phyloP scores from a whole-genome alignment of 1,284 basidiomycete genomes.

The Mycosarcoma maydis region DNA sequence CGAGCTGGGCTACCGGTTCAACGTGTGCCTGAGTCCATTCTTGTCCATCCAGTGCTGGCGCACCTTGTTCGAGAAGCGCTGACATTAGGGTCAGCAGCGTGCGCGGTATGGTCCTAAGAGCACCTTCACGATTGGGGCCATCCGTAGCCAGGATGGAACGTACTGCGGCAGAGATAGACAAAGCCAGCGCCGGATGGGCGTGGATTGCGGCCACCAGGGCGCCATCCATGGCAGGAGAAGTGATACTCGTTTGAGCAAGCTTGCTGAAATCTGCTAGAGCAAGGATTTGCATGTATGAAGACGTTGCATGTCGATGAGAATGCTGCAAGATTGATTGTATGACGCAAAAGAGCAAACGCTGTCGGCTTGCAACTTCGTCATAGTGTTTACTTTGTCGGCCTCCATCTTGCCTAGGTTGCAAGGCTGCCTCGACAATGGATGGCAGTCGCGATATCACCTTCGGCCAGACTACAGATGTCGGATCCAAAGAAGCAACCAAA shows the following conservation, averaged over 20 bases:
- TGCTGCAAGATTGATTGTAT: constrained; percentile 16
- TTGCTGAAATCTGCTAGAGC: constrained; percentile 2
- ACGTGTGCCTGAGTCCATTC: constrained; percentile 14
- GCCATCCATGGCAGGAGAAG: constrained; percentile 13
- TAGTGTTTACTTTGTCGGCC: not conserved
- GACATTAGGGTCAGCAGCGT: constrained; percentile 23
- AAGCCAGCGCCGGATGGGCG: constrained; percentile 8
- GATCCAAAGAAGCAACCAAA: constrained; percentile 2
- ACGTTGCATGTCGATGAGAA: constrained; percentile 1
- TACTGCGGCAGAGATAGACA: constrained; percentile 4
- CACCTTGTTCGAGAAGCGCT: constrained; percentile 14
- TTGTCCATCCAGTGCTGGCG: constrained; percentile 1
- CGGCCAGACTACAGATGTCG: constrained; percentile 3
- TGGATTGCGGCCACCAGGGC: constrained; percentile 33
- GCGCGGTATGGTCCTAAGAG: constrained; percentile 8
- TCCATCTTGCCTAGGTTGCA: not conserved
- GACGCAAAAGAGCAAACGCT: constrained; percentile 7
- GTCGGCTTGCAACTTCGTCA: not conserved
- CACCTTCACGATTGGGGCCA: not conserved
- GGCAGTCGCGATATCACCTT: not conserved
- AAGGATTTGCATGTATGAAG: not conserved
- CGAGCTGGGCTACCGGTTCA: constrained; percentile 3
- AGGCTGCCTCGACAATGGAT: constrained; percentile 3
- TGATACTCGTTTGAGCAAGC: not conserved
- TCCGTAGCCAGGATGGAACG: constrained; percentile 1